Conservation (phyloP, 1,284 basidiomycete species). For the Ganoderma resinaceum region DNA sequence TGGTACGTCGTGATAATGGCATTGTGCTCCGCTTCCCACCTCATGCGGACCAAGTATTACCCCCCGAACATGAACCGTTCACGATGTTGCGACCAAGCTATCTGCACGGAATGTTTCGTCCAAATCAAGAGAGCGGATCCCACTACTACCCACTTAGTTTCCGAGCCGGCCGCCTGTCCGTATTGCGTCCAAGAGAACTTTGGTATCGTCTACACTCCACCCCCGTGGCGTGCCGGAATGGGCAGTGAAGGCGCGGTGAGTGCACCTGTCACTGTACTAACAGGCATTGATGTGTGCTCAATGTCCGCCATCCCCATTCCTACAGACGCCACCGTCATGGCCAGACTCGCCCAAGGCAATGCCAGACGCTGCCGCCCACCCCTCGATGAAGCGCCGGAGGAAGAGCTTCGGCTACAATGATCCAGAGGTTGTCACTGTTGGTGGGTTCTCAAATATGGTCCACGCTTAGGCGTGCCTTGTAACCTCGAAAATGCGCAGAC, state of each 20-base stretch:
- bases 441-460: conserved; percentile 49
- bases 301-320: neutral
- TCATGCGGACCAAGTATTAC: conserved; percentile 70
- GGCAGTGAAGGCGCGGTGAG: conserved; percentile 72
- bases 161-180: conserved; percentile 95
- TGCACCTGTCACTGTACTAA: conserved; percentile 19
- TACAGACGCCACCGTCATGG: conserved; percentile 50
- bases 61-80: conserved; percentile 96
- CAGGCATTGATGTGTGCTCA: neutral
- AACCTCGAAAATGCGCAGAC: conserved; percentile 56
- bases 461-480: conserved; percentile 15
- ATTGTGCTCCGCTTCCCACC: conserved; percentile 24
- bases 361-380: conserved; percentile 42
- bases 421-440: conserved; percentile 90
- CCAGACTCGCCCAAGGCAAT: conserved; percentile 57
- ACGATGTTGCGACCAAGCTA: conserved; percentile 96
- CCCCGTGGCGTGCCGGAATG: conserved; percentile 79
- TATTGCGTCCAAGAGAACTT: conserved; percentile 98
- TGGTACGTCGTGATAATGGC: conserved; percentile 66
- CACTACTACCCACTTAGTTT: conserved; percentile 89
- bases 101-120: conserved; percentile 99
- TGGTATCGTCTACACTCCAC: conserved; percentile 90
- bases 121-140: conserved; percentile 98
- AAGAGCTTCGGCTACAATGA: conserved; percentile 81
- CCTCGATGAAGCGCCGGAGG: conserved; percentile 74